These are phyloP conservation scores for Botrytis galanthina DNA, from an alignment of 2,329 filamentous ascomycete genomes.

Conservation along the genomic window DNA sequence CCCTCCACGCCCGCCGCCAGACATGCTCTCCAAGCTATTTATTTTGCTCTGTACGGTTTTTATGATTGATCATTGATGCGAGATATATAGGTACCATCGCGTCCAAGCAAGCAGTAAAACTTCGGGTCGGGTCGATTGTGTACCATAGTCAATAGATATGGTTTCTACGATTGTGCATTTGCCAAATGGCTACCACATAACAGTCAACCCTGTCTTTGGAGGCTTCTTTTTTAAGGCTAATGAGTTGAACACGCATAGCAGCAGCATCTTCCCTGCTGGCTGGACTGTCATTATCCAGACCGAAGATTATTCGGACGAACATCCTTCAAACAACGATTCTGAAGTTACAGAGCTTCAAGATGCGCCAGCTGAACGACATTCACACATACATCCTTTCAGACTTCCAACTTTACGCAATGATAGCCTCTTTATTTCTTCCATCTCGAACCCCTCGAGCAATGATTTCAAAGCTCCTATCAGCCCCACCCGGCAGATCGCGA, in stretches of 20 bases:
- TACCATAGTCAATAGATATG: slow-evolving; percentile 26
- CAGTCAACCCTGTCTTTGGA: slow-evolving; percentile 83
- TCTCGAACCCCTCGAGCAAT: slow-evolving; percentile 75
- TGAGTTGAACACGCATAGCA: slow-evolving; percentile 65
- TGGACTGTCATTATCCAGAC: slow-evolving; percentile 89
- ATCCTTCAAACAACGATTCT: slow-evolving; percentile 35
- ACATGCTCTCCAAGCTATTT: not conserved
- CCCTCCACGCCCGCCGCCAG: not conserved
- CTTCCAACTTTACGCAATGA: slow-evolving; percentile 75
- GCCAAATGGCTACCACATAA: slow-evolving; percentile 83
- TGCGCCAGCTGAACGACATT: slow-evolving; percentile 35
- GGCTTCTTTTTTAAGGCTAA: slow-evolving; percentile 86
- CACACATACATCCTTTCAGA: slow-evolving; percentile 63
- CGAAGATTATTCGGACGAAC: slow-evolving; percentile 43
- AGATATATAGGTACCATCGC: not conserved
- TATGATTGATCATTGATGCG: not conserved
- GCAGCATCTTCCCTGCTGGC: slow-evolving; percentile 73
- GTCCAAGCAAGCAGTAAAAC: not conserved
- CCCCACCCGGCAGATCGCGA: slow-evolving; percentile 83
- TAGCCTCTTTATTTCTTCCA: slow-evolving; percentile 85
- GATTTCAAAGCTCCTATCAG: slow-evolving; percentile 80
- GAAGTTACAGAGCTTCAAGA: slow-evolving; percentile 36
- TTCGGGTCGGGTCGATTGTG: not conserved
- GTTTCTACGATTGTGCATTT: slow-evolving; percentile 56
- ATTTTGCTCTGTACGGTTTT: not conserved